Conservation (phyloP, 1,284 basidiomycete species). For the Clitocybe nebularis region DNA sequence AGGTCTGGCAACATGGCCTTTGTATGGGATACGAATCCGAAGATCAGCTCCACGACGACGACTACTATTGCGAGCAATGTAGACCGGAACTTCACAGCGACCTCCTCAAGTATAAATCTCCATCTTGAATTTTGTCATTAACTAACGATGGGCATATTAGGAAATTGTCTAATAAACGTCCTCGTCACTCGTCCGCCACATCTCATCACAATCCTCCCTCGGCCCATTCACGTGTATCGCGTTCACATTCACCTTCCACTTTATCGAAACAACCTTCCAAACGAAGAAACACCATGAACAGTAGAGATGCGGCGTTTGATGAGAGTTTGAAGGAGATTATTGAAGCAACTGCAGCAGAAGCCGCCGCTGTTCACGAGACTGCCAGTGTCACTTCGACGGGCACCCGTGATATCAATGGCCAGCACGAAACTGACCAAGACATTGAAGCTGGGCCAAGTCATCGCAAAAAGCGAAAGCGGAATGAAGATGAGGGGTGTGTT, state of each 20-base stretch:
- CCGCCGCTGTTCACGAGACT: slow-evolving; percentile 44
- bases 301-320: slow-evolving; percentile 91
- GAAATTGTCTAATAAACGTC: slow-evolving; percentile 51
- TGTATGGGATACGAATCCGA: slow-evolving; percentile 94
- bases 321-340: slow-evolving; percentile 75
- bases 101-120: slow-evolving; percentile 57
- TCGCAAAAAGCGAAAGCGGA: slow-evolving; percentile 72
- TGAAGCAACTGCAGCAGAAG: slow-evolving; percentile 68
- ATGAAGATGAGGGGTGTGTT: slow-evolving; percentile 66
- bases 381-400: slow-evolving; percentile 24
- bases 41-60: slow-evolving; percentile 74
- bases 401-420: slow-evolving; percentile 25
- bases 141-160: slow-evolving; percentile 31
- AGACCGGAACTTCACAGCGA: slow-evolving; percentile 83
- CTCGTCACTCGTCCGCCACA: slow-evolving; percentile 61
- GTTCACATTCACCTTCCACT: slow-evolving; percentile 68
- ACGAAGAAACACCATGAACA: slow-evolving; percentile 96
- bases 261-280: slow-evolving; percentile 65
- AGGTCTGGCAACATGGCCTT: slow-evolving; percentile 96
- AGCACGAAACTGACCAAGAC: slow-evolving; percentile 42
- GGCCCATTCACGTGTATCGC: slow-evolving; percentile 55
- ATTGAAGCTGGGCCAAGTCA: slow-evolving; percentile 35
- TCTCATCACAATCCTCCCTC: slow-evolving; percentile 42
- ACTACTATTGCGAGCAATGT: slow-evolving; percentile 94
- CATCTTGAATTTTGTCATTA: slow-evolving; percentile 12